phyloP scores from a whole-genome alignment of 1,284 basidiomycete species.

The Coniferiporia sulphurascens region DNA sequence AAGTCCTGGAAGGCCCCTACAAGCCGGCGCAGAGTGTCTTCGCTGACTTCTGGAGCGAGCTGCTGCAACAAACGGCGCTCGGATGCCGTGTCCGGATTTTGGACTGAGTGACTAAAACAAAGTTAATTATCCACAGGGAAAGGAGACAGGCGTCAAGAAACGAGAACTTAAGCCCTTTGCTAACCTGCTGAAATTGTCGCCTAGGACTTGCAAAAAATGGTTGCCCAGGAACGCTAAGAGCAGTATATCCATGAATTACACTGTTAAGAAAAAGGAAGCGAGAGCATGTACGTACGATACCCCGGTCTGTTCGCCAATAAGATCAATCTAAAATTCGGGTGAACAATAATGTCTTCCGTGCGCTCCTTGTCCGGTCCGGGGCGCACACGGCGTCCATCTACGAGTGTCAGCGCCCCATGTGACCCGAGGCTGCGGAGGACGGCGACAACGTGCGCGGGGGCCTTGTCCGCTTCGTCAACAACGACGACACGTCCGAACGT shows the following conservation, averaged over 20 bases:
- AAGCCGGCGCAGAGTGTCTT: conserved; percentile 48
- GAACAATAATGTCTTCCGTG: conserved; percentile 51
- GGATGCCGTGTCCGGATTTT: conserved; percentile 59
- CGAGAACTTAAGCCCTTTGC: background rate
- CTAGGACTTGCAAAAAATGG: conserved; percentile 64
- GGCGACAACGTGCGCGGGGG: conserved; percentile 64
- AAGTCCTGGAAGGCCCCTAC: conserved; percentile 62
- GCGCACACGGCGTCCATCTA: conserved; percentile 57
- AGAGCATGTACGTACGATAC: conserved; percentile 50
- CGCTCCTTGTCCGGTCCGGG: conserved; percentile 33
- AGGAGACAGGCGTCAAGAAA: background rate
- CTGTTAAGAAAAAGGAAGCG: background rate
- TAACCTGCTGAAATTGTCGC: conserved; percentile 55
- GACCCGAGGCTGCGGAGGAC: conserved; percentile 63
- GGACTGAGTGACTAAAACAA: conserved; percentile 46
- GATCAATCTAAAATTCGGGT: conserved; percentile 57
- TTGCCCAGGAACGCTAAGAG: conserved; percentile 60
- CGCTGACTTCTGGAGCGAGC: conserved; percentile 53
- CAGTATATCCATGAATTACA: background rate
- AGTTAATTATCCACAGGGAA: background rate
- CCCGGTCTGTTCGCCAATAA: conserved; percentile 66
- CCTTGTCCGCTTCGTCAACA: conserved; percentile 67
- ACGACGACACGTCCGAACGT: conserved; percentile 54
- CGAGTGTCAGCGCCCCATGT: conserved; percentile 54
- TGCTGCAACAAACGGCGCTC: conserved; percentile 54